Base-by-base conservation (phyloP, 208 protist species). In the Novymonas esmeraldas region DNA sequence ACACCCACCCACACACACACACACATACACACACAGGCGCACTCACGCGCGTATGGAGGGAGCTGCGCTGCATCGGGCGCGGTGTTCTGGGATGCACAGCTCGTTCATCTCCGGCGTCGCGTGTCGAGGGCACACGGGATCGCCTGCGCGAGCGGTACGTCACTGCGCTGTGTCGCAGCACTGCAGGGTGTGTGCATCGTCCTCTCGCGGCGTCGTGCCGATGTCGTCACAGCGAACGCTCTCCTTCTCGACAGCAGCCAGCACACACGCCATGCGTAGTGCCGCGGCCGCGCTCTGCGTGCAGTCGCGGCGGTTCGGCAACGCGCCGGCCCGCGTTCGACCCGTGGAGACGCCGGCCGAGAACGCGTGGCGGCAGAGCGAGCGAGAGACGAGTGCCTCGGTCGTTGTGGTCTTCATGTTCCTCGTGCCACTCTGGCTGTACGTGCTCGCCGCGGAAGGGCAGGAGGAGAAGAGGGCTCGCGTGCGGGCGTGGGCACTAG, bases 331-430 rank as follows among this genome's bases (percentile, higher is more conserved):
- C n/a, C 75, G 84, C 20, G 60, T 89, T 29, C 76, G 84, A 0
- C 84, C 84, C 1, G 65, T 79, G 4, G 84, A 89, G 49, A 73
- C 69, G 29, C 73, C 84, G 18, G 10, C 31, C 11, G 73, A 84
- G 57, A 51, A 77, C 56, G 41, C 64, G 14, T 60, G 73, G 22
- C 64, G 84, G 31, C 84, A 89, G 52, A 82, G 69, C 26, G 79
- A 85, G 63, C 70, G 80, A 2, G 84, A 89, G 58, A 63, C 73
- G 52, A 89, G 79, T 68, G 79, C 72, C 14, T 70, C 61, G 6
- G 26, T 89, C n/a, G 66, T 79, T 1, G 56, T 86, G n/a, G 84
- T 70, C 16, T 63, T 82, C 20, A 83, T 89, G 76, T 71, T 89
- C 46, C 68, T 79, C 10, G 60, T 85, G 18, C 84, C 84, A 18